These are phyloP conservation scores for Diplodia mutila DNA, from an alignment of 2,329 filamentous ascomycete genomes.

Conservation along the genomic window DNA sequence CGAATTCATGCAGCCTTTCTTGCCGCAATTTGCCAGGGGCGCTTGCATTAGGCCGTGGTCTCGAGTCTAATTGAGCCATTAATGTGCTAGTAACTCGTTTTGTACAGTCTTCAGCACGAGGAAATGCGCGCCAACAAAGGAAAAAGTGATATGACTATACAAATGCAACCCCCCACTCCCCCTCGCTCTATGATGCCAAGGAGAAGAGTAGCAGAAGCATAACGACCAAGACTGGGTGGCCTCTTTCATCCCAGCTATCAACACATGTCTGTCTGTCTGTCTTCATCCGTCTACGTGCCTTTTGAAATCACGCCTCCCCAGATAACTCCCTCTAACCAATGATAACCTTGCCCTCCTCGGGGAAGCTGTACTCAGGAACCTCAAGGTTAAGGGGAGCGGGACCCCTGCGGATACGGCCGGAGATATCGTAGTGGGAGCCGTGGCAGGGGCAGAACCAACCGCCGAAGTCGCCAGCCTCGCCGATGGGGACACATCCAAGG, in stretches of 20 bases:
- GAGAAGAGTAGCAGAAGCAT: constrained; percentile 23
- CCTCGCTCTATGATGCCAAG: constrained; percentile 22
- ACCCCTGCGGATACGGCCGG: constrained; percentile 95
- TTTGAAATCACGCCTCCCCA: background rate
- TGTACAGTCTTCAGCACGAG: constrained; percentile 21
- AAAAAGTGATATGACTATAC: constrained; percentile 25
- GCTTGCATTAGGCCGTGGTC: background rate
- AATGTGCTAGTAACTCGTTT: background rate
- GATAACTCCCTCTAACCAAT: constrained; percentile 68
- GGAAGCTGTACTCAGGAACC: constrained; percentile 90
- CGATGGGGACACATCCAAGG: constrained; percentile 97
- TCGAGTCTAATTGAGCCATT: constrained; percentile 12
- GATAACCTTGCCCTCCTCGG: constrained; percentile 82
- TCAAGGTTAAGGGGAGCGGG: constrained; percentile 97
- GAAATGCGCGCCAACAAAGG: constrained; percentile 22
- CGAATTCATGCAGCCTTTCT: background rate
- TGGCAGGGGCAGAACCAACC: constrained; percentile 99
- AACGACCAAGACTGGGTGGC: constrained; percentile 17
- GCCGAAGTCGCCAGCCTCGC: constrained; percentile 95
- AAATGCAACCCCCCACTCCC: constrained; percentile 8
- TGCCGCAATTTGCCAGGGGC: background rate
- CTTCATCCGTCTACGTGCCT: constrained; percentile 19
- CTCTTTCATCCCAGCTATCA: constrained; percentile 25
- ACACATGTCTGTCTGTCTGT: constrained; percentile 11
- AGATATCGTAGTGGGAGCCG: constrained; percentile 99